These are phyloP conservation scores for Elsinoe fawcettii DNA, from an alignment of 2,329 filamentous ascomycete genomes.

Conservation along the genomic window DNA sequence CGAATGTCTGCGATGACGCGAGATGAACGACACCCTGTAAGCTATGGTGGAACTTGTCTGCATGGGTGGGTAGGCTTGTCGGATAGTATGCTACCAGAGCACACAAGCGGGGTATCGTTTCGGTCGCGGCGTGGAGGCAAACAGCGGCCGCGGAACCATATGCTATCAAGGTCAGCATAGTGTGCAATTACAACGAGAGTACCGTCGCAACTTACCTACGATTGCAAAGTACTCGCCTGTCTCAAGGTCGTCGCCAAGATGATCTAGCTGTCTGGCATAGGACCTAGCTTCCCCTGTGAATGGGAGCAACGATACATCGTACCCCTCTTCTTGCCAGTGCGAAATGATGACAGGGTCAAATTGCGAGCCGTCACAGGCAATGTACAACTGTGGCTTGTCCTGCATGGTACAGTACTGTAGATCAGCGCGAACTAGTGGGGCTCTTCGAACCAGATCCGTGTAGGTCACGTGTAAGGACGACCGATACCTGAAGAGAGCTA, in stretches of 20 bases:
- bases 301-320: slow-evolving; percentile 34
- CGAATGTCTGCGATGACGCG: slow-evolving; percentile 30
- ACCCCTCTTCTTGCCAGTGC: slow-evolving; percentile 37
- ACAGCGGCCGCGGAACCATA: slow-evolving; percentile 36
- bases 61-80: slow-evolving; percentile 30
- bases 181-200: neutral
- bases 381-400: slow-evolving; percentile 27
- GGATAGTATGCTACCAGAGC: slow-evolving; percentile 40
- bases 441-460: neutral
- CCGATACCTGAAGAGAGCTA: too few species aligned
- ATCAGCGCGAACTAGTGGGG: neutral
- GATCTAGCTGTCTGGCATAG: slow-evolving; percentile 30
- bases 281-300: slow-evolving; percentile 22
- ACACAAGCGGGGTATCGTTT: slow-evolving; percentile 34
- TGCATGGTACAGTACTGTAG: neutral
- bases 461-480: too few species aligned
- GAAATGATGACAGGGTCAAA: slow-evolving; percentile 34
- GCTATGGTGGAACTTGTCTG: slow-evolving; percentile 32
- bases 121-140: slow-evolving; percentile 34
- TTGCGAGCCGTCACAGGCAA: slow-evolving; percentile 33
- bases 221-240: slow-evolving; percentile 27
- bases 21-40: slow-evolving; percentile 36
- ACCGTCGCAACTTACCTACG: slow-evolving; percentile 18
- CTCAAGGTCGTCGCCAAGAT: slow-evolving; percentile 34
- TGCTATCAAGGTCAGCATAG: slow-evolving; percentile 24